Base-by-base conservation (phyloP, 83 land plant species). In the Picea abies region DNA sequence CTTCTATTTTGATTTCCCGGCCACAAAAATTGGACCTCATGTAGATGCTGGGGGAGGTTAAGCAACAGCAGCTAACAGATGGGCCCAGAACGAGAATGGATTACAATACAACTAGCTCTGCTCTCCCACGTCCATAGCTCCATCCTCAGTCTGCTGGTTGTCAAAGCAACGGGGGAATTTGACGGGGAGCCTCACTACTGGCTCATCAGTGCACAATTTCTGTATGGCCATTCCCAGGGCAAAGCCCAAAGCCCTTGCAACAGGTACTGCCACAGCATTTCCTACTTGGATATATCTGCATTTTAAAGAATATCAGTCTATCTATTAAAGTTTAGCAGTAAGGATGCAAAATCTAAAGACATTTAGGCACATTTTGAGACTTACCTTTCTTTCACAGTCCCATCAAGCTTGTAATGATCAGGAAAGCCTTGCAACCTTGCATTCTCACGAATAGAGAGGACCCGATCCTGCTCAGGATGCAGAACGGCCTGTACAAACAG, bases 351-450 rank as follows among this genome's bases (percentile, higher is more conserved):
- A 56, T 52, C 6, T 5, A 19, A 16, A 23, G 35, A 26, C 2
- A 7, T 20, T 52, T 19, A 25, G 12, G 16, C 10, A 0, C 2
- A 35, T 79, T 62, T 77, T 41, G 61, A 41, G 12, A 73, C 67
- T n/a, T 86, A 92, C 97, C 93, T 88, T 23, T 93, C 85, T 63
- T 91, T 93, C 17, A 91, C 83, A 19, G 78, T 81, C 4, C 97
- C 97, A 87, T 82, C 87, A 14, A 94, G 87, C 79, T 84, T 89
- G 84, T 97, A 97, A 58, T 87, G 94, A 84, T 97, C 99, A 14
- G 99, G 99, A 82, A 97, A 97, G 0, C 99, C 99, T 78, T 97
- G 99, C 1, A 97, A 82, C 19, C 99, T 87, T 15, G 98, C 99
- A 89, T 93, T 94, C 80, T 97, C 99, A 16, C 99, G 83, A 19